Base-by-base conservation (phyloP, 371 early-diverging fungal species). In the Amoeboradix gromovi region DNA sequence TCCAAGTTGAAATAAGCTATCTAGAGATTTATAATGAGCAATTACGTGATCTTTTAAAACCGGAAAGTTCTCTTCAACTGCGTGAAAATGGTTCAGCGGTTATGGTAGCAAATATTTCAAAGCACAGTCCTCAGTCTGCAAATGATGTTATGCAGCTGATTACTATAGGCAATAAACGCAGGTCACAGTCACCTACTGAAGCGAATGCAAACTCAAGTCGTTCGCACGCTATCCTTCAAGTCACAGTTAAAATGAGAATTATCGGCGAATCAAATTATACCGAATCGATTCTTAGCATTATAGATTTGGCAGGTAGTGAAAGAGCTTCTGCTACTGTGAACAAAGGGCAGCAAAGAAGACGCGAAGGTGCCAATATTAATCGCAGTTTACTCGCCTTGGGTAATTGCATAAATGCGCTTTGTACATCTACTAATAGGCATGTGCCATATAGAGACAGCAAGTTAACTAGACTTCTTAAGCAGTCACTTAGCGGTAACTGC, bases 221-320 rank as follows among this genome's bases (percentile, higher is more conserved):
- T 68, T 86, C 86, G 0, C 94, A 93, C 79, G 94, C 96, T 1
- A 88, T 98, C 17, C 80, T 95, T 69, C 92, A 92, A 76, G 84
- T 91, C 66, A 74, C 81, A 68, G 77, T 87, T 27, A 73, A 80
- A 67, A 86, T 84, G 75, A 17, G 81, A 81, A 68, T 78, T 78
- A 66, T 73, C 73, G 5, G 76, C 77, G 0, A 68, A 73, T 75
- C 77, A n/a, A 78, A 83, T 48, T 77, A 77, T 30, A 82, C 80
- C 17, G 70, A 77, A 12, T 86, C 31, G 77, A 66, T 32, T 28
- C 31, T 92, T 29, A 86, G 84, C 31, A 80, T 98, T 69, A 92
- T 98, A 17, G 99, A 98, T 76, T 74, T 98, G 70, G 98, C 99
- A 27, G 98, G 98, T 22, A 86, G 86, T 29, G 99, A 98, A 77